Base-by-base conservation (phyloP, 23 red algal genomes). In the Porphyridium purpureum region DNA sequence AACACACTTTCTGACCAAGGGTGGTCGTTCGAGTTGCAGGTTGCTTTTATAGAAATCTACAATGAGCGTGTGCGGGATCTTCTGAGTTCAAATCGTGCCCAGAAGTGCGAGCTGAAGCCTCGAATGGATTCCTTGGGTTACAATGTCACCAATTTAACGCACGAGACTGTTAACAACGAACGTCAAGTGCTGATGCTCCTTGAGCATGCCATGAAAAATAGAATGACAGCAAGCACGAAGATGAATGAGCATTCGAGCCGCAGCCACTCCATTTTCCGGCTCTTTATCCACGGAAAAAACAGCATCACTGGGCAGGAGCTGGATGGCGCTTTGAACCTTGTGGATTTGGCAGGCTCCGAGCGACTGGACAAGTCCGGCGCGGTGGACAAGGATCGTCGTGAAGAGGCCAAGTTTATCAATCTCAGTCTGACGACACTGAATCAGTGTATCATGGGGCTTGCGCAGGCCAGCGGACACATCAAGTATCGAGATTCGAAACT, bases 31-130 rank as follows among this genome's bases (percentile, higher is more conserved):
- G 61, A 50, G 30, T 58, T 98, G 52, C 65, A 81, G 34, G 90
- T 80, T 19, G 72, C 64, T 17, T 98, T 98, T 58, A 22, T 98
- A 22, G 90, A 98, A 58, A 98, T 98, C 36, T 98, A 98, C 67
- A 98, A 98, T 41, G 90, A 98, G 67, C 47, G 52, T 22, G 67
- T 98, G 47, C 58, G 90, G 17, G 90, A 98, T 48, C 60, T 98
- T 21, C 66, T 98, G 1, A 26, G 53, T 33, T 26, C 35, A 17
- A 53, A 4, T 48, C 41, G 31, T 7, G 59, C 49, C 23, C 21
- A 14, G 2, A 76, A 77, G 26, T 17, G 31, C 21, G 63, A 54
- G 14, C 34, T 82, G 14, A 66, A 60, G 21, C 31, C 35, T n/a
- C 31, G 44, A 50, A 62, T 62, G 35, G 38, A 47, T 7, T 44